Evolutionary conservation across 225 moss, liverwort and hornwort species (phyloP), one percentile per base, ranked within the genome.

Genomic region (Climacium dendroides): DNA sequence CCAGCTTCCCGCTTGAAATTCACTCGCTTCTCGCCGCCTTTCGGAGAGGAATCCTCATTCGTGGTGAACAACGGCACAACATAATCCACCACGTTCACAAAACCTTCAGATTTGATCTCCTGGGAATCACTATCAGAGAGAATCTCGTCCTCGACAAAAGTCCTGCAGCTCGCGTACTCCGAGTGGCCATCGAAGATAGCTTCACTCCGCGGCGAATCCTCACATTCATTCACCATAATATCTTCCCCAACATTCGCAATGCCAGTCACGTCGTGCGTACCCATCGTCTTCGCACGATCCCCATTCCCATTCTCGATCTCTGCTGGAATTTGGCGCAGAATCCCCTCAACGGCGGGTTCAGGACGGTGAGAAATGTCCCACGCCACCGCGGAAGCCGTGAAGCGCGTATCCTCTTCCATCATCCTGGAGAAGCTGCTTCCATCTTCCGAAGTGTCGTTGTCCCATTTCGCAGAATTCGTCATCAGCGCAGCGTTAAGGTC

Each of bases 1-100:
- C 94, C 95, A 18, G 94, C 95, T 85, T 96, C 94, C 97, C 96
- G 96, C 81, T 94, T 93, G 85, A 96, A 97, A 24, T 91, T 94
- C 35, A 97, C 89, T 41, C 88, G 86, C 22, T 59, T 57, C 59
- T 88, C 88, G n/a, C 35, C 20, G 6, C 81, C 48, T 28, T 47
- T 90, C n/a, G 45, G 54, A 18, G 80, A 58, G 13, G 37, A 30
- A 61, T 79, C 87, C 53, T 83, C 86, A 16, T 45, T 57, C 78
- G 16, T 87, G 23, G 87, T 43, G 6, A 79, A 25, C 47, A 87
- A 52, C 41, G 92, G 92, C 77, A 82, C 79, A 19, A 90, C 85
- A 39, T 85, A 90, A 70, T 87, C 89, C 60, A 78, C 69, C 78
- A 86, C 50, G 60, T 54, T 84, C 47, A 57, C 53, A 22, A 53